Evolutionary conservation across 2,329 filamentous ascomycete genomes (phyloP).

Genomic region (Lachnum nothofagi): DNA sequence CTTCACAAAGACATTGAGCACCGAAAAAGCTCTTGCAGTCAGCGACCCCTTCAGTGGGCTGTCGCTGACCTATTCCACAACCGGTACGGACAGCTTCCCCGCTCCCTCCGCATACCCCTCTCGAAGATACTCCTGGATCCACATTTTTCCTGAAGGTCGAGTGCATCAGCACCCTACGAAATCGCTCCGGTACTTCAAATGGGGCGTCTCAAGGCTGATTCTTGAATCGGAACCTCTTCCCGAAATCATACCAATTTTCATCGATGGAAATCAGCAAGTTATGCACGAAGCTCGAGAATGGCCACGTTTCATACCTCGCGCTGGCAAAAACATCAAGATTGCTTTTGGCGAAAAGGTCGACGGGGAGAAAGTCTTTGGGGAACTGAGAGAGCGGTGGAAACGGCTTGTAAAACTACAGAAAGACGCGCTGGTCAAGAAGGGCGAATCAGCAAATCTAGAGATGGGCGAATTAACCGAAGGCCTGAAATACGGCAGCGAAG

Average conservation of each 20-base stretch:
- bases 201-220: constrained; percentile 87
- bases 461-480: constrained; percentile 60
- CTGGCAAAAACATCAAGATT: constrained; percentile 64
- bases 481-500: constrained; percentile 67
- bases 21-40: constrained; percentile 19
- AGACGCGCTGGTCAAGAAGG: constrained; percentile 35
- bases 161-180: constrained; percentile 80
- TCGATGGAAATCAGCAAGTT: constrained; percentile 80
- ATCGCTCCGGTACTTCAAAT: constrained; percentile 94
- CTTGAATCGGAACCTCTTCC: constrained; percentile 84
- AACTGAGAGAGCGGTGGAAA: constrained; percentile 70
- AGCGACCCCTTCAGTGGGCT: constrained; percentile 51
- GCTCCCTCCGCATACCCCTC: constrained; percentile 66
- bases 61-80: constrained; percentile 57
- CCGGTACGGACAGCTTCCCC: constrained; percentile 58
- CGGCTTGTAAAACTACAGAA: constrained; percentile 53
- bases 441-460: constrained; percentile 31
- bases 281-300: constrained; percentile 81
- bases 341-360: constrained; percentile 77
- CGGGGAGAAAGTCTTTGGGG: constrained; percentile 69
- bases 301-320: constrained; percentile 74
- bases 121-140: constrained; percentile 77
- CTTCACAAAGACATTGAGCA: constrained; percentile 33
- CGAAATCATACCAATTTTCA: constrained; percentile 87
- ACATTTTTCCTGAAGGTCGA: constrained; percentile 92